These are phyloP conservation scores for Clarkia xantiana DNA, from an alignment of 345 rosid genomes.

Conservation along the genomic window DNA sequence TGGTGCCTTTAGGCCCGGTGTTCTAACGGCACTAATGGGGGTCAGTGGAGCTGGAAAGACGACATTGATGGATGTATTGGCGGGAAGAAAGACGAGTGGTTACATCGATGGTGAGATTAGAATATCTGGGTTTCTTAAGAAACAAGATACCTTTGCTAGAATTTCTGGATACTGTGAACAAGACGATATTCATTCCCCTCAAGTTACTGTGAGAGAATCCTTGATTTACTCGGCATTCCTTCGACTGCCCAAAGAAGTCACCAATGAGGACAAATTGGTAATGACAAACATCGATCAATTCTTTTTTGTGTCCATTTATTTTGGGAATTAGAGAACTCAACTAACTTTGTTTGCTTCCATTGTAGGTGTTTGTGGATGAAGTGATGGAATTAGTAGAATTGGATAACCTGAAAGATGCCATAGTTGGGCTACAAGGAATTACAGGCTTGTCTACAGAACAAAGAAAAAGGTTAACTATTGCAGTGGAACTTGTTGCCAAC, in stretches of 20 bases:
- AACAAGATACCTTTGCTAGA: conserved; percentile 89
- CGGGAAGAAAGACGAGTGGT: conserved; percentile 87
- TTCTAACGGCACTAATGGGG: conserved; percentile 89
- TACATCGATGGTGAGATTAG: conserved; percentile 74
- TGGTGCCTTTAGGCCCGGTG: conserved; percentile 82
- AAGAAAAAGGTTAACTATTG: conserved; percentile 42
- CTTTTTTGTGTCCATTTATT: too few species aligned
- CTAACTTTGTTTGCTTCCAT: neutral
- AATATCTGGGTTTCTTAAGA: conserved; percentile 75
- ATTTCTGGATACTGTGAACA: conserved; percentile 91
- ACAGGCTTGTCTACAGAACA: conserved; percentile 44
- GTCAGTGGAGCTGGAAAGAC: conserved; percentile 99
- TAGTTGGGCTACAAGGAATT: conserved; percentile 40
- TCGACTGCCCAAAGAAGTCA: conserved; percentile 61
- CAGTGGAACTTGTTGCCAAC: conserved; percentile 49
- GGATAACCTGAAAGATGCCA: conserved; percentile 21
- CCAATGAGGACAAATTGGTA: conserved; percentile 68
- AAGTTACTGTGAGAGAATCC: conserved; percentile 74
- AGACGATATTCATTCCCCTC: conserved; percentile 80
- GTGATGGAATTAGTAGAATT: conserved; percentile 39
- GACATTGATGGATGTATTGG: conserved; percentile 90
- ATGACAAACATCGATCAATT: neutral
- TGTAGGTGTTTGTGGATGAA: conserved; percentile 36
- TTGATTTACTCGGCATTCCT: conserved; percentile 83
- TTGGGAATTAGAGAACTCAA: too few species aligned